phyloP scores from a whole-genome alignment of 306 rosid genomes.

The Quercus alba region DNA sequence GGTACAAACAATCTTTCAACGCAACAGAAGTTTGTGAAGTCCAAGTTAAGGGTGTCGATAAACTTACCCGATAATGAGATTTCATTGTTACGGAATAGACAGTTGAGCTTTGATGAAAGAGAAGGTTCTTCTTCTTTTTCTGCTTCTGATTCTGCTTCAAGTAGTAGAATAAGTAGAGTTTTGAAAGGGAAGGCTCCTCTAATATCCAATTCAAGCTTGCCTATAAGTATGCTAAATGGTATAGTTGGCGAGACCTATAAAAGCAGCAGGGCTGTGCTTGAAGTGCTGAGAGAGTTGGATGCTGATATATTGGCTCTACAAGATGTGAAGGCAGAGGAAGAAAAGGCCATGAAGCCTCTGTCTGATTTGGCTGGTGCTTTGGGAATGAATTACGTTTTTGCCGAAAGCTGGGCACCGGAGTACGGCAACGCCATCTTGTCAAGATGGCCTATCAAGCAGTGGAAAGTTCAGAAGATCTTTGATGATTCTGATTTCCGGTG shows the following conservation, averaged over 20 bases:
- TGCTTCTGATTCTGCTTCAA: not conserved
- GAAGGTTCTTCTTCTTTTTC: constrained; percentile 25
- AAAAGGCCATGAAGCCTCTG: constrained; percentile 85
- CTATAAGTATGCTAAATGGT: constrained; percentile 8
- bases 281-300: constrained; percentile 75
- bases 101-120: constrained; percentile 53
- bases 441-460: constrained; percentile 81
- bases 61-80: constrained; percentile 91
- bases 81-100: constrained; percentile 56
- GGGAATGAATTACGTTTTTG: constrained; percentile 84
- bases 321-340: constrained; percentile 98
- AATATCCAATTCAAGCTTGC: constrained; percentile 28
- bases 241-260: constrained; percentile 9
- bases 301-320: constrained; percentile 86
- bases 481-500: constrained; percentile 87
- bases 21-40: constrained; percentile 37
- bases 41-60: constrained; percentile 78
- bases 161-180: not conserved
- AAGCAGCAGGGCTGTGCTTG: constrained; percentile 52
- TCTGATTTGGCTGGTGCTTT: constrained; percentile 81
- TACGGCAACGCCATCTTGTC: constrained; percentile 92
- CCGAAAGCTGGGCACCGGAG: constrained; percentile 98
- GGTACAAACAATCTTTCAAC: constrained; percentile 23
- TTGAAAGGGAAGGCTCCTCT: constrained; percentile 29
- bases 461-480: constrained; percentile 58